Base-by-base conservation (phyloP, 2,329 filamentous ascomycete genomes). In the Venturia aucupariae region DNA sequence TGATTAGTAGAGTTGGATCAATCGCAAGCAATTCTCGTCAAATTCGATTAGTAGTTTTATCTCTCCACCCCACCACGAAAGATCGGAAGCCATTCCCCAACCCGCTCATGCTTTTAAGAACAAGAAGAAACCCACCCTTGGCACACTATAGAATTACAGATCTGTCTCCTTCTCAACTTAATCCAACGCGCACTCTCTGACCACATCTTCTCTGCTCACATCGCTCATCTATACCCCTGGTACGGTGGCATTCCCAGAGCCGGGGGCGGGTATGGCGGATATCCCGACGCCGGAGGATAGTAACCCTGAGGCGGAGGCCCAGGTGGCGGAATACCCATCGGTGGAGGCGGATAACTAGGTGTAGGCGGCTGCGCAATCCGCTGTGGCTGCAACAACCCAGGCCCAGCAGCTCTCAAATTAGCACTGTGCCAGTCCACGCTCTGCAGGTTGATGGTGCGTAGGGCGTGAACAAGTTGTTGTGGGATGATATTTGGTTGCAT, bases 401-500 rank as follows among this genome's bases (percentile, higher is more conserved):
- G 62, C 24, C 62, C 62, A 27, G 62, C 62, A 30, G 62, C 62
- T 19, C 41, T 7, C 7, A 63, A 48, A 35, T 63, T 57, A 24
- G 62, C 62, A 55, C 62, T 13, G 22, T 32, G 42, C 62, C 62
- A 63, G 32, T 51, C 46, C 4, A 51, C 46, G 15, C 42, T 39
- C 15, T 64, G 54, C 22, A 64, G 30, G 51, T 64, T 61, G 27
- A 61, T 38, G 24, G 51, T 46, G 4, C 63, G 63, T 4, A 64
- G 27, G n/a, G 46, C 19, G 11, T 64, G 46, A 5, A 64, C 55
- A 2, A 64, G 15, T 19, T 32, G 55, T 32, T 15, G 17, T 3
- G 63, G 63, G 55, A 57, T 42, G 30, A 60, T 48, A 19, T 44
- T 22, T n/a, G 63, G 63, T 19, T 54, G 35, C 55, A 65, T 48